phyloP scores from a whole-genome alignment of 176 grass and related monocot genomes.

The Carex kokanica region DNA sequence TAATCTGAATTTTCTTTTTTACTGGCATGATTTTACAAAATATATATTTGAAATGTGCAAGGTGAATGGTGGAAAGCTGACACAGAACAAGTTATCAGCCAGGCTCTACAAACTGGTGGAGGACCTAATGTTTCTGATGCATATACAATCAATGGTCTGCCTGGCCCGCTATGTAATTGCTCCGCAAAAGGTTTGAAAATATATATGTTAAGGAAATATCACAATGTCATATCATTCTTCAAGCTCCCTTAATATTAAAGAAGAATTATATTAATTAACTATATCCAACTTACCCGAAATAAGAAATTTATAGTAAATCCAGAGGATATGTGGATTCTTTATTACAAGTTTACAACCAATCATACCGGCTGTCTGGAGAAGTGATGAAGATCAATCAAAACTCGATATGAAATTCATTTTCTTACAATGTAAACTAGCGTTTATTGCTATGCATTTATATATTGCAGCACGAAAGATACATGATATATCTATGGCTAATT shows the following conservation, averaged over 20 bases:
- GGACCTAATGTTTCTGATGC: constrained; percentile 81
- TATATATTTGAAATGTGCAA: constrained; percentile 2
- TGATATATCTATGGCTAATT: no score
- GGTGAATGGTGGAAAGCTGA: constrained; percentile 87
- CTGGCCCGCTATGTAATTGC: constrained; percentile 60
- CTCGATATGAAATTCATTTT: neutral
- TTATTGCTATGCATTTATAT: neutral
- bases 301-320: neutral
- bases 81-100: constrained; percentile 55
- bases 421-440: neutral
- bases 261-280: neutral
- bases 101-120: constrained; percentile 55
- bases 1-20: neutral
- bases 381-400: neutral
- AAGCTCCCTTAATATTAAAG: neutral
- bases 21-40: neutral
- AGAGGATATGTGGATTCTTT: neutral
- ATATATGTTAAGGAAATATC: neutral
- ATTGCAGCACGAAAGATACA: no score
- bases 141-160: constrained; percentile 69
- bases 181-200: constrained; percentile 29
- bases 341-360: neutral
- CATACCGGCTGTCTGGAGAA: neutral
- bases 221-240: neutral
- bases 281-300: neutral